phyloP scores from a whole-genome alignment of 441 rosid genomes.

The Erodium trifolium region DNA sequence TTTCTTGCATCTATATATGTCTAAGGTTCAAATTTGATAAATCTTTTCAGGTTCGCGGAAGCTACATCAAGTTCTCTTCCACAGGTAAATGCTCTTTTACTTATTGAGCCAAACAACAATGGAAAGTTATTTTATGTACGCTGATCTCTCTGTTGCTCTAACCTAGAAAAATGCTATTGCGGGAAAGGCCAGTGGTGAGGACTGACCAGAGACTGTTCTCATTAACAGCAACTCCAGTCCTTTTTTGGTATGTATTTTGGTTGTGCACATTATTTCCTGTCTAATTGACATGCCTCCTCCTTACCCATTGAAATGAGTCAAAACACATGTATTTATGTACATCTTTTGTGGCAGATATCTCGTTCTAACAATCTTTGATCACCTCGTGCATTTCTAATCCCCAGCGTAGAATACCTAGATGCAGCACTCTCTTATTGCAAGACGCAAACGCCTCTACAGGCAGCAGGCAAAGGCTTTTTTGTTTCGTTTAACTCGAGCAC shows the following conservation, averaged over 20 bases:
- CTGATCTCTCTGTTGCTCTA: constrained; percentile 16
- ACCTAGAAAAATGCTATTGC: constrained; percentile 56
- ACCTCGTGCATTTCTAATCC: constrained; percentile 34
- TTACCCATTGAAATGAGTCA: constrained; percentile 11
- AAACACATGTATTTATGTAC: constrained; percentile 6
- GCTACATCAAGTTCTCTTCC: constrained; percentile 38
- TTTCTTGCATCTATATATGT: neutral
- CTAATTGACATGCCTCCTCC: neutral
- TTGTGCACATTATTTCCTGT: neutral
- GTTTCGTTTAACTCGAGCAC: constrained; percentile 7
- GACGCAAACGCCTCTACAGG: constrained; percentile 12
- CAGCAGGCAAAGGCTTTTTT: constrained; percentile 17
- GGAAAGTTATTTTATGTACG: neutral
- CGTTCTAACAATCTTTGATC: constrained; percentile 30
- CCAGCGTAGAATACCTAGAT: constrained; percentile 27
- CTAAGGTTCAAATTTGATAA: constrained; percentile 8
- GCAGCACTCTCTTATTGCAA: constrained; percentile 10
- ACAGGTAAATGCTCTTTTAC: constrained; percentile 29
- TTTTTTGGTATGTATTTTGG: neutral
- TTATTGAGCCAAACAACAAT: constrained; percentile 10
- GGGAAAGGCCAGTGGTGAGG: constrained; percentile 52
- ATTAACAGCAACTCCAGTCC: constrained; percentile 32
- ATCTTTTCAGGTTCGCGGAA: constrained; percentile 52
- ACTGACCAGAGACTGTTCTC: constrained; percentile 26
- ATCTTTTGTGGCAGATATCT: constrained; percentile 45